A percentile compares a stretch with the other conserved stretches of the same genome.
These are phyloP conservation scores for Phytopythium mirpurense DNA, from an alignment of 352 stramenopile species.

Conservation along the genomic window DNA sequence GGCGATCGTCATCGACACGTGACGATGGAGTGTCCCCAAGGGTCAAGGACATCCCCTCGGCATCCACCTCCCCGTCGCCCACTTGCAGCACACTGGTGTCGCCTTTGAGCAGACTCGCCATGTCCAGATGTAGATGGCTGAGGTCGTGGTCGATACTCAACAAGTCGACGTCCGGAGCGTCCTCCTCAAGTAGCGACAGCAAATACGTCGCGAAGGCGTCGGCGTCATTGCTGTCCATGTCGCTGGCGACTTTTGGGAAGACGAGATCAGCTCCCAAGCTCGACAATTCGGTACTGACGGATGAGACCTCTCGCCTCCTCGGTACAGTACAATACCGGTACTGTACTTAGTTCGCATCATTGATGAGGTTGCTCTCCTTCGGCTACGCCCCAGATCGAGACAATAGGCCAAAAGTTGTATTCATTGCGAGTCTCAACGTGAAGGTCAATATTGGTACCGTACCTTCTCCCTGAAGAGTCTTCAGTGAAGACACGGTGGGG, in stretches of 20 bases:
- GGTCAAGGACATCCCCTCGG: neutral
- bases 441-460: too few species aligned
- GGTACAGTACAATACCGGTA: too few species aligned
- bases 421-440: too few species aligned
- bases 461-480: neutral
- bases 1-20: too few species aligned
- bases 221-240: neutral
- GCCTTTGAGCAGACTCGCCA: neutral
- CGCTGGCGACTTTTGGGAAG: neutral
- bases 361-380: too few species aligned
- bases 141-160: neutral
- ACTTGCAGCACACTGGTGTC: neutral
- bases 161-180: neutral
- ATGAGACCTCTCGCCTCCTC: too few species aligned
- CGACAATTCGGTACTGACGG: neutral
- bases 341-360: too few species aligned
- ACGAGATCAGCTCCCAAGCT: neutral
- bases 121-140: neutral
- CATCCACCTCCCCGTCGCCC: neutral
- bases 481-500: too few species aligned
- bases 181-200: neutral
- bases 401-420: too few species aligned
- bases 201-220: neutral
- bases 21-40: too few species aligned
- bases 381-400: too few species aligned